Conservation (phyloP, 768 basidiomycete genomes). For the Podaxis sp. region DNA sequence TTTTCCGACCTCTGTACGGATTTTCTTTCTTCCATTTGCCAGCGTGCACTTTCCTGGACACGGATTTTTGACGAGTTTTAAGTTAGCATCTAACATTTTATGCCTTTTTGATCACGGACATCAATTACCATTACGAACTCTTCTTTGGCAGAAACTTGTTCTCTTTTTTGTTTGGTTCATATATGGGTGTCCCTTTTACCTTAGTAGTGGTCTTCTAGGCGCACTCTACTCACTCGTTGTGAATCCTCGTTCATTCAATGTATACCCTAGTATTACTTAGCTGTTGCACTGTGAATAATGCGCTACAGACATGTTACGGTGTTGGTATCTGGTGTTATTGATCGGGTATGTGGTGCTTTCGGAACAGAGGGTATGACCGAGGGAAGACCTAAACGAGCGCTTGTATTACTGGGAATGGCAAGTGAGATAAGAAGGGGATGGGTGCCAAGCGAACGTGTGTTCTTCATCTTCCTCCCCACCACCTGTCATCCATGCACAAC, state of each 20-base stretch:
- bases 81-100: neutral
- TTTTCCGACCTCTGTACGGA: neutral
- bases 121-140: neutral
- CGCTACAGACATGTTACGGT: no score
- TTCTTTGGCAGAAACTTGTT: no score
- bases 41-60: neutral
- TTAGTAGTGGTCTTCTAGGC: no score
- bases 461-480: neutral
- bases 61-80: neutral
- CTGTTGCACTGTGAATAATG: no score
- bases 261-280: no score
- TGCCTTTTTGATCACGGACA: neutral
- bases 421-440: neutral
- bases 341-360: neutral
- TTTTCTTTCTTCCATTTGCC: neutral
- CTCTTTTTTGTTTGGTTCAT: no score
- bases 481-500: slow-evolving; percentile 7
- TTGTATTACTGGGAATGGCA: neutral
- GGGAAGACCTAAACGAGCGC: neutral
- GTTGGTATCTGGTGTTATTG: neutral
- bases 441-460: slow-evolving; percentile 1
- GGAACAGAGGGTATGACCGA: neutral
- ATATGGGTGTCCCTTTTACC: no score
- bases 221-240: no score
- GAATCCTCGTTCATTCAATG: no score